Evolutionary conservation across 1,139 yeast genomes (phyloP).

Genomic region (Zygosaccharomyces sapae): DNA sequence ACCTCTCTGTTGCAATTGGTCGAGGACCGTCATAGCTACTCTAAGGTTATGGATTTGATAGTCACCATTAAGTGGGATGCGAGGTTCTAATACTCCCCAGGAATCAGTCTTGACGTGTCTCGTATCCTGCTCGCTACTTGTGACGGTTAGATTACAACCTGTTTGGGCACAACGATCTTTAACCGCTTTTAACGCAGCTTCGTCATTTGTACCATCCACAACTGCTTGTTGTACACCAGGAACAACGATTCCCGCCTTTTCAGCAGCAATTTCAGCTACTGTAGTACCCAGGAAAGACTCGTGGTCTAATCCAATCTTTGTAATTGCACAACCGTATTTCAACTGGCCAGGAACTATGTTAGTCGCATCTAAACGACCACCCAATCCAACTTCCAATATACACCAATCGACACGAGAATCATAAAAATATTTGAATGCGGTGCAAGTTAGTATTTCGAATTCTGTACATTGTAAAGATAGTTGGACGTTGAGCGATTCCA

Average conservation of each 20-base stretch:
- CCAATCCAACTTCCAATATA: conserved; percentile 84
- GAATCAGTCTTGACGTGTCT: conserved; percentile 35
- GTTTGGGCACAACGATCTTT: conserved; percentile 33
- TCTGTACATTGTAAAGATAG: conserved; percentile 66
- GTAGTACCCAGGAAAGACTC: conserved; percentile 68
- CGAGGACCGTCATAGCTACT: conserved; percentile 58
- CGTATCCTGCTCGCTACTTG: conserved; percentile 22
- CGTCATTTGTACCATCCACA: conserved; percentile 64
- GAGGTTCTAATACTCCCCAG: conserved; percentile 27
- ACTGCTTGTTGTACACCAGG: conserved; percentile 52
- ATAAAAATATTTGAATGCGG: conserved; percentile 73
- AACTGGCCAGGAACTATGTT: conserved; percentile 48
- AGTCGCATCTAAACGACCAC: conserved; percentile 86
- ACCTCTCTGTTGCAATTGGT: conserved; percentile 31
- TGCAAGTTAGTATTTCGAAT: conserved; percentile 78
- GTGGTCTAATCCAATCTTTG: conserved; percentile 85
- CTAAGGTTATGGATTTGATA: conserved; percentile 71
- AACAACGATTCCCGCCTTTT: conserved; percentile 84
- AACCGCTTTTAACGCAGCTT: conserved; percentile 45
- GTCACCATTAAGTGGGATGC: conserved; percentile 56
- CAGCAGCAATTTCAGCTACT: conserved; percentile 57
- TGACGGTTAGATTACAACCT: conserved; percentile 27
- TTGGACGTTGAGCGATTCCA: conserved; percentile 36
- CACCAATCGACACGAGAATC: conserved; percentile 61
- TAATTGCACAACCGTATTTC: conserved; percentile 65